phyloP scores from a whole-genome alignment of 179 eudicot species.

The Silene noctiflora region DNA sequence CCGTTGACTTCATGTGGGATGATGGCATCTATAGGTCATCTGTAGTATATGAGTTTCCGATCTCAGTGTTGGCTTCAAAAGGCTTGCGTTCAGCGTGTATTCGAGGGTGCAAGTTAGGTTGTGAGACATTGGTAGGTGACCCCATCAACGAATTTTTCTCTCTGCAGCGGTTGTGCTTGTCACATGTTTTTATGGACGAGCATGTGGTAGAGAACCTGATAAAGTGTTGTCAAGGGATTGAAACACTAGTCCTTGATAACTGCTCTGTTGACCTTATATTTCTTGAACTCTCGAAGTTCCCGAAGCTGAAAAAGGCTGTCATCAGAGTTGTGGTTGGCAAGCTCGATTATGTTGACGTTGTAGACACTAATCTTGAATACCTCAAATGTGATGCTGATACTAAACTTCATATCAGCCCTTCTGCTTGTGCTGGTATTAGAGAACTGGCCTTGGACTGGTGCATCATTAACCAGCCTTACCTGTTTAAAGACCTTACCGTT shows the following conservation, averaged over 20 bases:
- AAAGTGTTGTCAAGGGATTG: constrained; percentile 12
- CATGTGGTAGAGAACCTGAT: neutral
- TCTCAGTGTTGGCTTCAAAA: neutral
- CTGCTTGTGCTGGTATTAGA: constrained; percentile 16
- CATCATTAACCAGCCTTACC: neutral
- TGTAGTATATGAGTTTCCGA: constrained; percentile 9
- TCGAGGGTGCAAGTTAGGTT: constrained; percentile 5
- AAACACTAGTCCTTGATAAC: constrained; percentile 3
- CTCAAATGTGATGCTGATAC: neutral
- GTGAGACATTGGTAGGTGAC: neutral
- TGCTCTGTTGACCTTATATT: neutral
- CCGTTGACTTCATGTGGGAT: neutral
- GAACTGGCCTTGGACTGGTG: neutral
- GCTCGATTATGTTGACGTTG: neutral
- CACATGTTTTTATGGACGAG: neutral
- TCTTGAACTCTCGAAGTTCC: constrained; percentile 16
- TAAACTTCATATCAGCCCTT: neutral
- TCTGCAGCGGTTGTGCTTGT: constrained; percentile 7
- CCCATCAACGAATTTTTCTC: neutral
- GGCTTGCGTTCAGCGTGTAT: constrained; percentile 4
- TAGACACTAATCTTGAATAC: constrained; percentile 17
- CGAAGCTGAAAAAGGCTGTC: constrained; percentile 21
- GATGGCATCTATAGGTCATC: no score
- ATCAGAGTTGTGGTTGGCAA: neutral
- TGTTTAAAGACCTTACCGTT: constrained; percentile 8